phyloP scores from a whole-genome alignment of 139 green algal species.

The Closterium sp. region DNA sequence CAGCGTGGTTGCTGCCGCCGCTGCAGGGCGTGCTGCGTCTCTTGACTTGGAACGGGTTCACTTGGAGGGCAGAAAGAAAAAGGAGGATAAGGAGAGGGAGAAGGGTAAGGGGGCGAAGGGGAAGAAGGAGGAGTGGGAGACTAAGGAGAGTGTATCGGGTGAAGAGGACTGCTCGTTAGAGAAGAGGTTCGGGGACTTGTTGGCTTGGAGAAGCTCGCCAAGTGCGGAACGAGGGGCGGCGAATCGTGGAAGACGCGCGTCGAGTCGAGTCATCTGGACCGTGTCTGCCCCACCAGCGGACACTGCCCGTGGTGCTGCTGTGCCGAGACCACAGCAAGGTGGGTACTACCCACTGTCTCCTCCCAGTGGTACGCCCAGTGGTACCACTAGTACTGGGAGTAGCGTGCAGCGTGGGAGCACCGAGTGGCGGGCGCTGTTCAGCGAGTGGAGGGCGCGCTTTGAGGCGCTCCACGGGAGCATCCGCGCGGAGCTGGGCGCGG shows the following conservation, averaged over 20 bases:
- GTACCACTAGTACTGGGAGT: too few relatives aligned
- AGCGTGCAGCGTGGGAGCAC: too few relatives aligned
- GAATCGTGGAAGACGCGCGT: neutral
- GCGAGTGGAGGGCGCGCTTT: neutral
- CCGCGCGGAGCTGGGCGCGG: neutral
- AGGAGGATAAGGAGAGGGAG: neutral
- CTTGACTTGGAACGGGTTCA: neutral
- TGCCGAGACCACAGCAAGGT: too few relatives aligned
- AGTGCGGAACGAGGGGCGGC: neutral
- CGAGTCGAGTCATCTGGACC: neutral
- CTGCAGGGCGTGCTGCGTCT: neutral
- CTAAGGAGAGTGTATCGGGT: neutral
- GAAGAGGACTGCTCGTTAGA: neutral
- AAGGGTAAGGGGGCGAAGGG: neutral
- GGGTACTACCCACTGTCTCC: too few relatives aligned
- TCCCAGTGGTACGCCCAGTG: too few relatives aligned
- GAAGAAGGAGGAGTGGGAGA: neutral
- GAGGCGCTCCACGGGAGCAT: neutral
- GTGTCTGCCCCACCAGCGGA: neutral
- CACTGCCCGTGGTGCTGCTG: too few relatives aligned
- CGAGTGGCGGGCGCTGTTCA: neutral
- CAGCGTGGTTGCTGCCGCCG: neutral
- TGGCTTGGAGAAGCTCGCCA: neutral
- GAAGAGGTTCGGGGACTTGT: neutral
- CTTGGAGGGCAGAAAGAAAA: neutral